phyloP scores from a whole-genome alignment of 305 asterid genomes.

The Fraxinus xanthoxyloides region DNA sequence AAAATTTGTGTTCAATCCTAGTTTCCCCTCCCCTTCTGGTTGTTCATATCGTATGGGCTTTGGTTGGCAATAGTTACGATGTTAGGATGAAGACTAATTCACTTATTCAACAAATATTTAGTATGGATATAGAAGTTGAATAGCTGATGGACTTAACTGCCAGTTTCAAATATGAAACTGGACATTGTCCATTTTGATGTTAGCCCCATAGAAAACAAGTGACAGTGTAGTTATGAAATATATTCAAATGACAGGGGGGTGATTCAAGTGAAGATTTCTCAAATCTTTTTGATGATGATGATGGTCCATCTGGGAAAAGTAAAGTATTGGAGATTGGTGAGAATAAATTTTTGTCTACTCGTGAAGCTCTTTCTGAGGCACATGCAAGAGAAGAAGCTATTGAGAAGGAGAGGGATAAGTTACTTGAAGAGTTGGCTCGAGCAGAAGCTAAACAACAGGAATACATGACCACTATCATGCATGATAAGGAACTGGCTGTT shows the following conservation, averaged over 20 bases:
- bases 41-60: not conserved
- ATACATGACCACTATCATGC: conserved; percentile 30
- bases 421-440: conserved; percentile 35
- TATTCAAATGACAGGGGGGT: conserved; percentile 27
- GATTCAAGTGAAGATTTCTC: conserved; percentile 24
- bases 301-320: conserved; percentile 18
- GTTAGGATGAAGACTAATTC: not conserved
- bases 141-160: not conserved
- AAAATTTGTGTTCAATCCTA: conserved; percentile 7
- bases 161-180: not conserved
- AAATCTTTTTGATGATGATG: conserved; percentile 31
- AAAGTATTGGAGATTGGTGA: conserved; percentile 26
- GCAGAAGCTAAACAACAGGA: conserved; percentile 38
- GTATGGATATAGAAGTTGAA: not conserved
- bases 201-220: not conserved
- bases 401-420: conserved; percentile 35
- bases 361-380: conserved; percentile 30
- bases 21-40: not conserved
- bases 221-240: not conserved
- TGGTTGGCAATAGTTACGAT: not conserved
- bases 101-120: not conserved
- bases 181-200: not conserved
- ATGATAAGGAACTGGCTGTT: conserved; percentile 35
- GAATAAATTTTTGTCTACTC: conserved; percentile 28
- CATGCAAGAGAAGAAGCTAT: conserved; percentile 30